These are phyloP conservation scores for Striga asiatica DNA, from an alignment of 257 asterid genomes.

Conservation along the genomic window DNA sequence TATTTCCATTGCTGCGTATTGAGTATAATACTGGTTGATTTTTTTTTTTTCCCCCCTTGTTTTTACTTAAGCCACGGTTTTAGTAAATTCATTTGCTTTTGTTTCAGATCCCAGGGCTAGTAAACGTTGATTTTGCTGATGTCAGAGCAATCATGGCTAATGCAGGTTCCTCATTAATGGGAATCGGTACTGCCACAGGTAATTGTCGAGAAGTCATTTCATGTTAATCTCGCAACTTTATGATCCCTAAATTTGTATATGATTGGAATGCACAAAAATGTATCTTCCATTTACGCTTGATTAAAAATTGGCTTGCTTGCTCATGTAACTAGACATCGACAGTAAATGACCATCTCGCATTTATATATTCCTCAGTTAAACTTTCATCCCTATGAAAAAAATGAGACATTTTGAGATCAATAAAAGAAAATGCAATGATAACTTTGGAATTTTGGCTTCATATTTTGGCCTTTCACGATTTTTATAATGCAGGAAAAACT, in stretches of 20 bases:
- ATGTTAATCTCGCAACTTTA: neutral
- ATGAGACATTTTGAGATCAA: no score
- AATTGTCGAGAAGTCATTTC: constrained; percentile 12
- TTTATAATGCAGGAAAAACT: constrained; percentile 58
- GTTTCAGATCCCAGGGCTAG: constrained; percentile 93
- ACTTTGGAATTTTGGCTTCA: constrained; percentile 13
- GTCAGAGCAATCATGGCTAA: constrained; percentile 95
- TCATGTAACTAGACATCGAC: no score
- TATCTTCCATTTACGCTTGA: no score
- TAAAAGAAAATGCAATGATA: no score
- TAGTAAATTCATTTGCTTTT: constrained; percentile 13
- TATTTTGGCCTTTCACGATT: neutral
- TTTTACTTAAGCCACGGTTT: constrained; percentile 11
- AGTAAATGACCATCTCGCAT: no score
- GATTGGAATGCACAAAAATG: no score
- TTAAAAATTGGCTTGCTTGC: no score
- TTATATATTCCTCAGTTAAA: no score
- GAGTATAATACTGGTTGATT: neutral
- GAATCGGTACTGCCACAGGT: constrained; percentile 99
- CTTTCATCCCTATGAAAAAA: no score
- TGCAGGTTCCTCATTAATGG: constrained; percentile 98
- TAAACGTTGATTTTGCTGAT: constrained; percentile 98
- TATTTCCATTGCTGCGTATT: neutral
- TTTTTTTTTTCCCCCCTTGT: no score
- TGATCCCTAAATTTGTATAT: neutral